phyloP scores from a whole-genome alignment of 257 asterid species.

The Plantago major region DNA sequence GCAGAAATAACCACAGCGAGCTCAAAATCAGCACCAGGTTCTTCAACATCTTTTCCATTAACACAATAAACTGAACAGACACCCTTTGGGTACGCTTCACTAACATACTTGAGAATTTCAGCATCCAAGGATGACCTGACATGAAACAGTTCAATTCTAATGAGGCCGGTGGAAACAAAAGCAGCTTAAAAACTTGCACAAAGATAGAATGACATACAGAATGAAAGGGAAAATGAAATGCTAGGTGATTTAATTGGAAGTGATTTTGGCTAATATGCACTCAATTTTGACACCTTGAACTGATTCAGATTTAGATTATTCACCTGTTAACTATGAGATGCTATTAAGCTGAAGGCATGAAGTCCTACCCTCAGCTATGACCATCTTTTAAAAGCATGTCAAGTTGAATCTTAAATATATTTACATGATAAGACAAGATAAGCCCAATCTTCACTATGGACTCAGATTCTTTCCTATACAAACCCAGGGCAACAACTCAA shows the following conservation, averaged over 20 bases:
- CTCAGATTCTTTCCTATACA: too few relatives aligned
- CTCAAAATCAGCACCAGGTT: conserved; percentile 79
- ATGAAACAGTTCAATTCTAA: conserved; percentile 20
- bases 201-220: background rate
- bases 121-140: conserved; percentile 79
- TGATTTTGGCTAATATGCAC: background rate
- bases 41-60: conserved; percentile 79
- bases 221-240: background rate
- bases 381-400: too few relatives aligned
- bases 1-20: conserved; percentile 92
- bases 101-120: conserved; percentile 74
- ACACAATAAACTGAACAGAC: conserved; percentile 77
- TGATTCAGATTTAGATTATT: too few relatives aligned
- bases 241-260: too few relatives aligned
- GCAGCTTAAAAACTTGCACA: conserved; percentile 16
- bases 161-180: conserved; percentile 19
- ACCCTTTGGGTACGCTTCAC: conserved; percentile 90
- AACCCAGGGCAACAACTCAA: background rate
- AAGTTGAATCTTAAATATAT: too few relatives aligned
- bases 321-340: too few relatives aligned
- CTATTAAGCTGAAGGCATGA: too few relatives aligned
- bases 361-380: too few relatives aligned
- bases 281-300: too few relatives aligned
- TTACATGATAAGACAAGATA: too few relatives aligned
- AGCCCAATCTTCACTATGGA: too few relatives aligned